These are phyloP conservation scores for Entomortierella lignicola DNA, from an alignment of 192 early-diverging fungal species.

Conservation along the genomic window DNA sequence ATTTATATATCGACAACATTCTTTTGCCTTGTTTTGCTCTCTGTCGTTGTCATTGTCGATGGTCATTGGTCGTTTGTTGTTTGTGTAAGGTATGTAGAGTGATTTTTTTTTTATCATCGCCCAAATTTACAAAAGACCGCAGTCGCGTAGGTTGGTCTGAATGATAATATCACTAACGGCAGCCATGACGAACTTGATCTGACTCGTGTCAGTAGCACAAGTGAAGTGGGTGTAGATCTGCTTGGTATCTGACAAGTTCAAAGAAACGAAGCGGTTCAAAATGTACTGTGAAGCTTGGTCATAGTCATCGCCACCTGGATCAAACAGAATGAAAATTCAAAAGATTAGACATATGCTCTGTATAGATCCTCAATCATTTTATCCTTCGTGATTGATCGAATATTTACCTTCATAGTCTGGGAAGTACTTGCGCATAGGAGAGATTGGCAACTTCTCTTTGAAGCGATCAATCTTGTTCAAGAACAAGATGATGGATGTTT, in stretches of 20 bases:
- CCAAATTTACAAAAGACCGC: constrained; percentile 81
- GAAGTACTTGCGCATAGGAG: constrained; percentile 91
- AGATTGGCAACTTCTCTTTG: constrained; percentile 86
- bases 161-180: constrained; percentile 93
- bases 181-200: constrained; percentile 92
- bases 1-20: too few relatives aligned
- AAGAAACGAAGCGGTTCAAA: constrained; percentile 80
- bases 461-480: constrained; percentile 99
- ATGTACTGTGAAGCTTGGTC: constrained; percentile 85
- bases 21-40: too few relatives aligned
- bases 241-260: constrained; percentile 84
- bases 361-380: background rate
- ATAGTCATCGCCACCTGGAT: constrained; percentile 71
- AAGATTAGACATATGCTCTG: background rate
- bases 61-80: too few relatives aligned
- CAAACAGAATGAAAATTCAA: background rate
- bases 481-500: constrained; percentile 98
- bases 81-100: too few relatives aligned
- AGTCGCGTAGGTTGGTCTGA: constrained; percentile 83
- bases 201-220: constrained; percentile 87
- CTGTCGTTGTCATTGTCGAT: too few relatives aligned
- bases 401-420: constrained; percentile 76
- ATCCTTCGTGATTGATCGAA: too few relatives aligned
- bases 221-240: constrained; percentile 92
- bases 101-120: background rate